Conservation (phyloP, 768 basidiomycete genomes). For the Lactifluus hygrophoroides region DNA sequence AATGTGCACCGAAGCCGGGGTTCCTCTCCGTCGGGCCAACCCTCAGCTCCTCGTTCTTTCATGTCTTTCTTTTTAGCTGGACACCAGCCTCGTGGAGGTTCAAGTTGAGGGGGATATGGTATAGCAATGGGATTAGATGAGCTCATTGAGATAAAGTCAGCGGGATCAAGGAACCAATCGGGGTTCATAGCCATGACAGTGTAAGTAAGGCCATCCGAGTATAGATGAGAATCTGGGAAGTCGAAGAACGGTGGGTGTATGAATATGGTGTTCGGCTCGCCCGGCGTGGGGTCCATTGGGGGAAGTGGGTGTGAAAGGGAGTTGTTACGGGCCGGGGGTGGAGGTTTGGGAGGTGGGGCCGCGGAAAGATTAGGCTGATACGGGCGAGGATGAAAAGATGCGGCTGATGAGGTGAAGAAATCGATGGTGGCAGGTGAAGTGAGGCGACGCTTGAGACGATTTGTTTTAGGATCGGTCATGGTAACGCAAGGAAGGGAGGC, state of each 20-base stretch:
- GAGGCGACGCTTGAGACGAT: slow-evolving; percentile 39
- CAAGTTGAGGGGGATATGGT: slow-evolving; percentile 65
- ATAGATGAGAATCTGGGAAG: slow-evolving; percentile 53
- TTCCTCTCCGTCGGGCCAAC: slow-evolving; percentile 76
- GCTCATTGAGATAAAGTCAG: slow-evolving; percentile 48
- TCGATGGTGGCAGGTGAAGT: slow-evolving; percentile 39
- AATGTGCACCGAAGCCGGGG: slow-evolving; percentile 77
- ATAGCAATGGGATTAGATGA: slow-evolving; percentile 45
- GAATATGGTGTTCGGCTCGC: slow-evolving; percentile 60
- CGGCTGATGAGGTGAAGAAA: slow-evolving; percentile 55
- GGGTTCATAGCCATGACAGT: slow-evolving; percentile 63
- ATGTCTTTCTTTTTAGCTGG: slow-evolving; percentile 77
- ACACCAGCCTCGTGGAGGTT: slow-evolving; percentile 82
- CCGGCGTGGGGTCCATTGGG: slow-evolving; percentile 47
- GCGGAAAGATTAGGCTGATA: slow-evolving; percentile 37
- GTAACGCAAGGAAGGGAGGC: not conserved
- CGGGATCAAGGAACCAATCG: slow-evolving; percentile 70
- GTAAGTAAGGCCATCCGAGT: slow-evolving; percentile 64
- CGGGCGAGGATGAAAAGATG: slow-evolving; percentile 58
- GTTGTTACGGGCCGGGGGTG: slow-evolving; percentile 11
- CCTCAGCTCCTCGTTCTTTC: slow-evolving; percentile 57
- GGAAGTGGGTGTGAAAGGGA: slow-evolving; percentile 20
- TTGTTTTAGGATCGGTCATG: slow-evolving; percentile 15
- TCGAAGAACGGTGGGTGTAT: slow-evolving; percentile 64
- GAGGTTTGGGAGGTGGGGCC: slow-evolving; percentile 16